These are phyloP conservation scores for Sporobolomyces roseus DNA, from an alignment of 768 basidiomycete species.

Conservation along the genomic window DNA sequence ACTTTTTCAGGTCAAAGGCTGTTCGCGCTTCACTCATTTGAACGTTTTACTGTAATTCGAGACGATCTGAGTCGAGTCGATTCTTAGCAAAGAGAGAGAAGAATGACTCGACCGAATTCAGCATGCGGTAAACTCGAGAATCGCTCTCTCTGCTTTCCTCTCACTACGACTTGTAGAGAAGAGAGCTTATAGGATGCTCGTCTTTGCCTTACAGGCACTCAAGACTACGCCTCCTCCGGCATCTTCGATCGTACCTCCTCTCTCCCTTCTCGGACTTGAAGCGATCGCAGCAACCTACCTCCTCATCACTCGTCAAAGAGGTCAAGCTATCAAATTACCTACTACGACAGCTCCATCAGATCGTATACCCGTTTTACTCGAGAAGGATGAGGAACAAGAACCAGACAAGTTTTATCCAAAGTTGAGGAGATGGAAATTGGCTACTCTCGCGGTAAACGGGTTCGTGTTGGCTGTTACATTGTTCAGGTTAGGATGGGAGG, in stretches of 20 bases:
- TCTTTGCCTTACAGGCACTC: conserved; percentile 16
- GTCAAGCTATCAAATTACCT: neutral
- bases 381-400: conserved; percentile 2
- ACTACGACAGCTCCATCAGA: neutral
- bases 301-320: neutral
- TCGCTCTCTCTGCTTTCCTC: neutral
- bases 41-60: too few species aligned
- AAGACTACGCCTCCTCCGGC: neutral
- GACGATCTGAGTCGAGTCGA: too few species aligned
- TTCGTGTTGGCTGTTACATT: neutral
- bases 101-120: too few species aligned
- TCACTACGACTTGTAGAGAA: neutral
- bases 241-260: neutral
- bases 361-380: neutral
- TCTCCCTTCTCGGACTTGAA: neutral
- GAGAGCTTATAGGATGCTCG: conserved; percentile 9
- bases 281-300: neutral
- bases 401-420: conserved; percentile 23
- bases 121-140: too few species aligned
- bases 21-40: too few species aligned
- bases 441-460: neutral
- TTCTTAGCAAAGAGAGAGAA: too few species aligned
- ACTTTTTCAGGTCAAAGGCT: too few species aligned
- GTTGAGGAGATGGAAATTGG: conserved; percentile 9
- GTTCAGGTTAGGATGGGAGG: conserved; percentile 21